These are phyloP conservation scores for Prorocentrum cordatum DNA, from an alignment of 169 alveolate genomes.

Conservation along the genomic window DNA sequence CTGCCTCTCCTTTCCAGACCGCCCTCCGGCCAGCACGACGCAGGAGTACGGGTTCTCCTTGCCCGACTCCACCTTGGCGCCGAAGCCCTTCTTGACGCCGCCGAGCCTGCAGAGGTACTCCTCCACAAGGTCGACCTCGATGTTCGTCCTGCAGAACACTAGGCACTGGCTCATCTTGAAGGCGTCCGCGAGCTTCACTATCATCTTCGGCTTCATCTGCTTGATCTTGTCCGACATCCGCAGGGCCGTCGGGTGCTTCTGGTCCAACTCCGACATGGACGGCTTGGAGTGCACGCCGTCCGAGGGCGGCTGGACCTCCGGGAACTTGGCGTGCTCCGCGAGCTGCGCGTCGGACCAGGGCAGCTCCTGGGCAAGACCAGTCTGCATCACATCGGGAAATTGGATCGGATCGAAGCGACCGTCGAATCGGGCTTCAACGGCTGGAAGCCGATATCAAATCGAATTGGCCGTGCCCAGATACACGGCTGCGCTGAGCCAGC, in stretches of 20 bases:
- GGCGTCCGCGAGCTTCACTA: constrained; percentile 69
- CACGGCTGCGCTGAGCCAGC: too few species aligned
- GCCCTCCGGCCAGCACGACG: constrained; percentile 65
- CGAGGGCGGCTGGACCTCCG: neutral
- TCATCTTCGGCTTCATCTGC: neutral
- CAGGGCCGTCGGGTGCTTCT: neutral
- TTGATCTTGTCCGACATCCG: neutral
- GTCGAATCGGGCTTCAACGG: too few species aligned
- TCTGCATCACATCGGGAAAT: too few species aligned
- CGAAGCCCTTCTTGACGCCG: constrained; percentile 29
- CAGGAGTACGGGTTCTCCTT: constrained; percentile 72
- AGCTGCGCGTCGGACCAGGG: neutral
- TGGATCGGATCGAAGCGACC: too few species aligned
- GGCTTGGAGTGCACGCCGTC: neutral
- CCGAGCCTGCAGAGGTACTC: constrained; percentile 23
- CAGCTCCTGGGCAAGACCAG: too few species aligned
- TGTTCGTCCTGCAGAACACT: constrained; percentile 71
- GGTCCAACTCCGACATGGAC: neutral
- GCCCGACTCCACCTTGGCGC: constrained; percentile 61
- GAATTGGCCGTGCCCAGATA: too few species aligned
- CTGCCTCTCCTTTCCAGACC: constrained; percentile 17
- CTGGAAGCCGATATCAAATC: too few species aligned
- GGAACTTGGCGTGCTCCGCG: neutral
- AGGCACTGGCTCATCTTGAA: constrained; percentile 70
- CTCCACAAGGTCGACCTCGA: constrained; percentile 70